Conservation (phyloP, 2,329 filamentous ascomycete genomes). For the Cercospora sojina region DNA sequence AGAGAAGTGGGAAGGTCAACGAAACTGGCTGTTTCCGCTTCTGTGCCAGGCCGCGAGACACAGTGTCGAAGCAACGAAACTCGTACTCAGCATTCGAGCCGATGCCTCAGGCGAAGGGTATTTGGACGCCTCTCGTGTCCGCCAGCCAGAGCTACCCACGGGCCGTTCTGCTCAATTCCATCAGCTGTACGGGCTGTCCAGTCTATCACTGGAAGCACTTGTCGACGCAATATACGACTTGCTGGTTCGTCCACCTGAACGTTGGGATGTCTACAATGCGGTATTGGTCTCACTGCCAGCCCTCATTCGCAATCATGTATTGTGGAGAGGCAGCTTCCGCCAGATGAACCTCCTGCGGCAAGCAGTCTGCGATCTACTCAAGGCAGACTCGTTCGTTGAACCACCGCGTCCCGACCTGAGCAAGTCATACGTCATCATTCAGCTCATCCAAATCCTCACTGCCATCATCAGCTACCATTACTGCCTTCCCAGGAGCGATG, state of each 20-base stretch:
- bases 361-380: constrained; percentile 79
- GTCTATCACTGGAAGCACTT: constrained; percentile 21
- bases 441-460: constrained; percentile 80
- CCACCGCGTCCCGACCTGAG: constrained; percentile 78
- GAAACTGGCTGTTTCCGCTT: constrained; percentile 30
- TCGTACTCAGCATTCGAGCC: constrained; percentile 25
- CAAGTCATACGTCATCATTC: constrained; percentile 84
- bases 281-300: constrained; percentile 80
- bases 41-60: constrained; percentile 23
- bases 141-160: not conserved
- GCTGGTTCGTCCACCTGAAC: constrained; percentile 16
- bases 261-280: constrained; percentile 66
- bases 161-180: constrained; percentile 10
- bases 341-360: constrained; percentile 75
- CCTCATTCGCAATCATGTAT: constrained; percentile 83
- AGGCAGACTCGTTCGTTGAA: constrained; percentile 73
- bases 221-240: constrained; percentile 23
- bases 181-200: constrained; percentile 22
- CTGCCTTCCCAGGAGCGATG: constrained; percentile 77
- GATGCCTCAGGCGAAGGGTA: constrained; percentile 28
- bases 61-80: constrained; percentile 25
- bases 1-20: constrained; percentile 28
- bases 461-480: constrained; percentile 89
- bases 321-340: constrained; percentile 72
- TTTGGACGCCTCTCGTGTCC: constrained; percentile 13